Evolutionary conservation across 768 basidiomycete genomes (phyloP).

Genomic region (Rickenella mellea): DNA sequence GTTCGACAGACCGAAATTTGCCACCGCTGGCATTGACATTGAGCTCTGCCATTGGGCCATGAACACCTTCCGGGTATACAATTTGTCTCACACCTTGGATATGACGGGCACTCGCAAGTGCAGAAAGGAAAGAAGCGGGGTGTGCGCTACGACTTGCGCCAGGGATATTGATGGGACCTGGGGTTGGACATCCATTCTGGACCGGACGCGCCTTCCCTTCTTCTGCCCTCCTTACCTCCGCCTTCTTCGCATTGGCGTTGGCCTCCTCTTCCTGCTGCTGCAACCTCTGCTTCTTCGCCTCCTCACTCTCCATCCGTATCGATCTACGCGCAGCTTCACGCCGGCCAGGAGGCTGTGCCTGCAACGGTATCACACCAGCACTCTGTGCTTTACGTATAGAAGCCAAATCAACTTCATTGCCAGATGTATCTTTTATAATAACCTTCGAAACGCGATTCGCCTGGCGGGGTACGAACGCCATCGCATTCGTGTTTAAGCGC

Average conservation of each 20-base stretch:
- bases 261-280: constrained; percentile 11
- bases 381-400: constrained; percentile 40
- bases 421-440: constrained; percentile 51
- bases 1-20: constrained; percentile 69
- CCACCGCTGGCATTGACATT: constrained; percentile 78
- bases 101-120: constrained; percentile 71
- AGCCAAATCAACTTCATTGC: constrained; percentile 54
- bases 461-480: constrained; percentile 52
- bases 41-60: constrained; percentile 76
- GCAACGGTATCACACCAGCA: too few relatives aligned
- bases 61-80: constrained; percentile 74
- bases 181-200: constrained; percentile 38
- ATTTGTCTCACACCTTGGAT: constrained; percentile 77
- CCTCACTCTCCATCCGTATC: constrained; percentile 59
- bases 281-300: constrained; percentile 28
- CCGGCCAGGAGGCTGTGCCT: background rate
- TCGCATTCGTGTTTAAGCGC: constrained; percentile 53
- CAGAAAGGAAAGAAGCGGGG: constrained; percentile 45
- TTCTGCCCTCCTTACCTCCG: constrained; percentile 21
- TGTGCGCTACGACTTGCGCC: constrained; percentile 33
- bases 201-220: constrained; percentile 26
- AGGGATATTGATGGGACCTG: constrained; percentile 66
- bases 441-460: constrained; percentile 35
- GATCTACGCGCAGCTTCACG: constrained; percentile 9
- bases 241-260: constrained; percentile 35